Percentiles rank a stretch among this genome's conserved stretches.
Evolutionary conservation across 2,329 filamentous ascomycete genomes (phyloP).

Genomic region (Fusarium haematococcum): DNA sequence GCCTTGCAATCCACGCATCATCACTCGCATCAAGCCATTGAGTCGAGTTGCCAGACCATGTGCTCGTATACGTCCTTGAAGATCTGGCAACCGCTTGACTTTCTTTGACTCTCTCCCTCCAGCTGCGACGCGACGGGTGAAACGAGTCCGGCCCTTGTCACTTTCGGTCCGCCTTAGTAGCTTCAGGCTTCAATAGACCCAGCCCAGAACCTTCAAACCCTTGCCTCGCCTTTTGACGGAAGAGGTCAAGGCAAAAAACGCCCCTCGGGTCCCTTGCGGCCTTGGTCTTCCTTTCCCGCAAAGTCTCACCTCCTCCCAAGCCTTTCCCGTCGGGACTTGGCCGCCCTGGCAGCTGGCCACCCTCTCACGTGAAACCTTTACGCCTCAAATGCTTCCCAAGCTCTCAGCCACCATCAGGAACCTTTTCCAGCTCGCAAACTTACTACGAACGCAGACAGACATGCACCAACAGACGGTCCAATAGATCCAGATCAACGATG

Average conservation of each 20-base stretch:
- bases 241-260: slow-evolving; percentile 12
- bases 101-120: neutral
- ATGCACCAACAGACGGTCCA: neutral
- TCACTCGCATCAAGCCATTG: slow-evolving; percentile 16
- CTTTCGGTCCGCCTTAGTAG: slow-evolving; percentile 33
- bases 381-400: slow-evolving; percentile 10
- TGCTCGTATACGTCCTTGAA: slow-evolving; percentile 2
- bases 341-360: slow-evolving; percentile 12
- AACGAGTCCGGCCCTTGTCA: slow-evolving; percentile 25
- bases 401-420: neutral
- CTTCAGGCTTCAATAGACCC: slow-evolving; percentile 28
- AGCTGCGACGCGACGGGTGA: slow-evolving; percentile 8
- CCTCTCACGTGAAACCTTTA: slow-evolving; percentile 9
- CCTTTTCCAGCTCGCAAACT: slow-evolving; percentile 1
- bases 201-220: slow-evolving; percentile 7
- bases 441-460: neutral
- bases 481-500: neutral
- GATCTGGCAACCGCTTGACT: neutral
- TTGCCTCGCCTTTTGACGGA: slow-evolving; percentile 26
- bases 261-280: neutral
- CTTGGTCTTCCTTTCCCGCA: neutral
- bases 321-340: slow-evolving; percentile 30
- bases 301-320: slow-evolving; percentile 20
- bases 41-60: neutral
- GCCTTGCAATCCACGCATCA: slow-evolving; percentile 9